Base-by-base conservation (phyloP, 179 eudicot genomes). In the Pouteria campechiana region DNA sequence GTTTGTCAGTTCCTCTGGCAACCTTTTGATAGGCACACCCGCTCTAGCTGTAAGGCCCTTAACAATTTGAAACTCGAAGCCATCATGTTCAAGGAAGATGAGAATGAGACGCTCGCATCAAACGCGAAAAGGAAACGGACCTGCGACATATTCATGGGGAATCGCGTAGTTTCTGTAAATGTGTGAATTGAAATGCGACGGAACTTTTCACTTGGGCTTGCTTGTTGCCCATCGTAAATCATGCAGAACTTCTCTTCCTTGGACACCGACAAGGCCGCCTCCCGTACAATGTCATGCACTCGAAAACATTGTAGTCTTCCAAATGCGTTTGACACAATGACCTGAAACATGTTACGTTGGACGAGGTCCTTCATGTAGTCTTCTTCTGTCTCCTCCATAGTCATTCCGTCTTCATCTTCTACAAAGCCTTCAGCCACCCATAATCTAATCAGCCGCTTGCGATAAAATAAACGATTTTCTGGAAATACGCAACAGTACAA, bases 361-460 rank as follows among this genome's bases (percentile, higher is more conserved):
- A 67, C 53, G 34, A 78, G 65, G 44, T 78, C 81, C 11, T 51
- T 57, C 1, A 78, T 52, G 22, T 43, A 47, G 10, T 49, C 63
- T 36, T 55, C 48, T 31, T 73, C 86, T 11, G 57, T 54, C 29
- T 78, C 78, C 41, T 78, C 86, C n/a, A 55, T 14, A 9, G 69
- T 35, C 33, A 61, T 46, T 10, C 69, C 74, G 39, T 31, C 57
- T 25, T 55, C 46, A 41, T 66, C 61, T 22, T 25, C 6, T 10
- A 76, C 44, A 32, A 73, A 63, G 23, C 79, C 79, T 48, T 76
- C 83, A 0, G 83, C 76, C 29, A 73, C 53, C 90, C 90, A 80
- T 58, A 76, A 64, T 32, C 76, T 37, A 20, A 68, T 70, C 41
- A 80, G 27, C 50, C 44, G 55, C 32, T 70, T 68, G 4, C 57